phyloP scores from a whole-genome alignment of 306 rosid species.

The Quercus glauca region DNA sequence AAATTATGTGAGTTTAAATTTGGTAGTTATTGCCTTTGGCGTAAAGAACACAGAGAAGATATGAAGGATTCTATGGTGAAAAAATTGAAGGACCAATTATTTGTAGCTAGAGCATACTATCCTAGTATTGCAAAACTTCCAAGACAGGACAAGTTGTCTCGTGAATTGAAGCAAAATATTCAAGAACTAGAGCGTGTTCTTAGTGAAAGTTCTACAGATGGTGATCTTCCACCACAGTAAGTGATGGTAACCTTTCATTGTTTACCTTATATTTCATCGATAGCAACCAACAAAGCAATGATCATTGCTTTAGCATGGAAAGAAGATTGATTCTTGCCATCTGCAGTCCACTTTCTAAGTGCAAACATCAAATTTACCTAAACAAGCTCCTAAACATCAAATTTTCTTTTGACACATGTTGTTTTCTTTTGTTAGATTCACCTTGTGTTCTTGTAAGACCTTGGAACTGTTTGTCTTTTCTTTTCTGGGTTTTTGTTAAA shows the following conservation, averaged over 20 bases:
- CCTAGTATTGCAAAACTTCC: constrained; percentile 92
- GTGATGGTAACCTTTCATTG: constrained; percentile 28
- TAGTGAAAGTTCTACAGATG: constrained; percentile 88
- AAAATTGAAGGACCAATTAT: constrained; percentile 86
- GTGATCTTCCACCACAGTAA: constrained; percentile 89
- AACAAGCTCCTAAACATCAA: not conserved
- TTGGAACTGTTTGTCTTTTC: not conserved
- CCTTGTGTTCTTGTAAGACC: no score
- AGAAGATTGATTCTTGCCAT: not conserved
- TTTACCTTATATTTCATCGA: constrained; percentile 8
- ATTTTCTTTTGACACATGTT: not conserved
- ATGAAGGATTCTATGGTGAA: constrained; percentile 79
- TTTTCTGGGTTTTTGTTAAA: not conserved
- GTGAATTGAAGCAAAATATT: constrained; percentile 79
- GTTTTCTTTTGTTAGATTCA: not conserved
- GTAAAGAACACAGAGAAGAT: constrained; percentile 67
- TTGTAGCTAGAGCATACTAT: constrained; percentile 94
- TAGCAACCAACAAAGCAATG: constrained; percentile 13
- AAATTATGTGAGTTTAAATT: constrained; percentile 73
- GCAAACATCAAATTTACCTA: not conserved
- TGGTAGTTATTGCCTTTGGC: constrained; percentile 97
- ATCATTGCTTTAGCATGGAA: not conserved
- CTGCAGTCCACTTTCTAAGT: no score
- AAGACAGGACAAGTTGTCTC: constrained; percentile 69
- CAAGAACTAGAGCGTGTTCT: constrained; percentile 92